Conservation (phyloP, 2,329 filamentous ascomycete genomes). For the Stemphylium lycopersici region DNA sequence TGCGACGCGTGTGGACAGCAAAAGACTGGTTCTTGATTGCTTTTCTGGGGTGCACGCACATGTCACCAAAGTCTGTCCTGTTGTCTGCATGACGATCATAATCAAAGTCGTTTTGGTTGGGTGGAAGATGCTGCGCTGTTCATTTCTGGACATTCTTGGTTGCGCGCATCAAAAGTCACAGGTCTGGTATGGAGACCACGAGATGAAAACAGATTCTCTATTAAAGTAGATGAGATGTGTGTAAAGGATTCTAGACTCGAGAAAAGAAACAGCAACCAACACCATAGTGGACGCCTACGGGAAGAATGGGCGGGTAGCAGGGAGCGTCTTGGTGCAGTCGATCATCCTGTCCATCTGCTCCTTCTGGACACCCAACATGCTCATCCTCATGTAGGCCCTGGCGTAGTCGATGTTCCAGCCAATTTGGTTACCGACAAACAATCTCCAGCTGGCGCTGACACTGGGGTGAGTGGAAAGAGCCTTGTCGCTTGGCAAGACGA, state of each 20-base stretch:
- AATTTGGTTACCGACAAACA: conserved; percentile 36
- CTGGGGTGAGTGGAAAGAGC: conserved; percentile 32
- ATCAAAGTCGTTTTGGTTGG: too few species aligned
- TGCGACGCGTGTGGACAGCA: too few species aligned
- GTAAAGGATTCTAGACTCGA: not conserved
- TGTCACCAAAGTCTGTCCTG: too few species aligned
- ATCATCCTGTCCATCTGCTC: conserved; percentile 28
- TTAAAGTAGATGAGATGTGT: not conserved
- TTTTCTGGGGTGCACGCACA: too few species aligned
- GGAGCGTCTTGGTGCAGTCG: conserved; percentile 41
- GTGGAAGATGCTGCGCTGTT: too few species aligned
- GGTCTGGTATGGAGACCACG: too few species aligned
- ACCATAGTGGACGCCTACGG: not conserved
- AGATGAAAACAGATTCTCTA: too few species aligned
- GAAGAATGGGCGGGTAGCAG: conserved; percentile 17
- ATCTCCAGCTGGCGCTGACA: conserved; percentile 34
- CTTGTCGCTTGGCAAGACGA: conserved; percentile 39
- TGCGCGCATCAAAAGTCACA: too few species aligned
- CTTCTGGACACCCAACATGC: conserved; percentile 34
- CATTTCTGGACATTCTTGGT: too few species aligned
- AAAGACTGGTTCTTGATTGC: too few species aligned
- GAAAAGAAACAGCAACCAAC: not conserved
- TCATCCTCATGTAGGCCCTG: conserved; percentile 42
- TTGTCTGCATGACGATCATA: too few species aligned
- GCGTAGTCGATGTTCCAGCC: conserved; percentile 43